A percentile compares a stretch with the other conserved stretches of the same genome.
phyloP scores from a whole-genome alignment of 2,329 filamentous ascomycete genomes.

The Rhexocercosporidium sp. region DNA sequence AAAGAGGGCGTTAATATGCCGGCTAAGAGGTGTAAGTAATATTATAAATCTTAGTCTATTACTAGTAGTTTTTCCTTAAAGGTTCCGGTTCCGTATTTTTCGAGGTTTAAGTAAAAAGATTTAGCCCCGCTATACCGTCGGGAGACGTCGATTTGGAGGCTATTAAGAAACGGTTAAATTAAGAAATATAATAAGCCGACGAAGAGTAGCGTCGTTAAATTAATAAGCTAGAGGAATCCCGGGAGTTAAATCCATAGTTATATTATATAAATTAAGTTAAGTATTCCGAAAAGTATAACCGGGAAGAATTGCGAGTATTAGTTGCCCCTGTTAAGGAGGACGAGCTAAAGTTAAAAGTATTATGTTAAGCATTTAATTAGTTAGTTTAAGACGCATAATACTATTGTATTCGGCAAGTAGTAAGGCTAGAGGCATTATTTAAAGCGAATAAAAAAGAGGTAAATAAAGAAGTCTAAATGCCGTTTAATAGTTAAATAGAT shows the following conservation, averaged over 20 bases:
- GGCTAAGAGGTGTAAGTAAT: background rate
- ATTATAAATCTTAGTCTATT: background rate
- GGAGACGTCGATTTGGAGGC: background rate
- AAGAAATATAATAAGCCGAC: background rate
- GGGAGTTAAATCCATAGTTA: background rate
- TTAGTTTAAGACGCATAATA: slow-evolving; percentile 20
- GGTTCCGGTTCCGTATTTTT: background rate
- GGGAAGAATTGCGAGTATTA: slow-evolving; percentile 13
- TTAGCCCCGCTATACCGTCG: background rate
- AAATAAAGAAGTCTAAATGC: background rate
- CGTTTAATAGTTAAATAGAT: slow-evolving; percentile 17
- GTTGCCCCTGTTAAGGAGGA: slow-evolving; percentile 1
- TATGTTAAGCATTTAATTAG: background rate
- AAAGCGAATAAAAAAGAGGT: background rate
- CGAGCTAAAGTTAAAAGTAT: too few relatives aligned
- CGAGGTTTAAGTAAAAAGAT: background rate
- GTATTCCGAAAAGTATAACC: background rate
- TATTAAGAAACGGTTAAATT: background rate
- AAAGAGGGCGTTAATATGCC: too few relatives aligned
- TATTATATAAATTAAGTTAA: background rate
- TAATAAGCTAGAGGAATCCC: background rate
- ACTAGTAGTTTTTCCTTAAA: background rate
- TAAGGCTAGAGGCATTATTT: slow-evolving; percentile 13
- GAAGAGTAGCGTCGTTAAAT: background rate
- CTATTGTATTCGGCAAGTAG: slow-evolving; percentile 8